Conservation (phyloP, 306 rosid species). For the Sicyos edulis region DNA sequence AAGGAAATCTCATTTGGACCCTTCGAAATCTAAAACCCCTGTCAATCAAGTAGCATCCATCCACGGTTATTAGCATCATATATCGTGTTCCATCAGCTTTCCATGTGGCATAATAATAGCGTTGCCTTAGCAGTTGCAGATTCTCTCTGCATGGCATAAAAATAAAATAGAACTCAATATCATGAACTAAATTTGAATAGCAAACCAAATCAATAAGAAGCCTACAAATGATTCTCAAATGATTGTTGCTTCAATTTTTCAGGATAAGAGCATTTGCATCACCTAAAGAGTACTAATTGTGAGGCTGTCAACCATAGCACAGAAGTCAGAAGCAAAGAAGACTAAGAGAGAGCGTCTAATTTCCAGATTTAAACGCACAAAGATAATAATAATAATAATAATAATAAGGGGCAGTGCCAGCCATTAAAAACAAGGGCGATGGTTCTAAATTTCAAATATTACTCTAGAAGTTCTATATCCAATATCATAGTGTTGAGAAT, state of each 20-base stretch:
- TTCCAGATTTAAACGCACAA: not conserved
- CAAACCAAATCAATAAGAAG: not conserved
- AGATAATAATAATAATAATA: too few relatives aligned
- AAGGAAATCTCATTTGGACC: slow-evolving; percentile 96
- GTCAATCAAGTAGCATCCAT: slow-evolving; percentile 90
- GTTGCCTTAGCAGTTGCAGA: slow-evolving; percentile 81
- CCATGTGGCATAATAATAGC: slow-evolving; percentile 97
- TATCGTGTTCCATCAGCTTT: slow-evolving; percentile 98
- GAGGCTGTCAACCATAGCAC: not conserved
- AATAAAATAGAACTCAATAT: slow-evolving; percentile 18
- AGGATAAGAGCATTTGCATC: not conserved
- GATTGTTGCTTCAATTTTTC: not conserved
- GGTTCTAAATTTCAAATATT: not conserved
- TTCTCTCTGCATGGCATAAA: slow-evolving; percentile 62
- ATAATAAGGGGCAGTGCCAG: not conserved
- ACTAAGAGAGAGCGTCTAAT: not conserved
- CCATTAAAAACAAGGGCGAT: not conserved
- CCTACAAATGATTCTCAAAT: not conserved
- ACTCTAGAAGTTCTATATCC: not conserved
- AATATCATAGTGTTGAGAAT: not conserved
- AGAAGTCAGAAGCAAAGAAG: slow-evolving; percentile 3
- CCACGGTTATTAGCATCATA: slow-evolving; percentile 87
- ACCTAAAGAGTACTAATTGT: not conserved
- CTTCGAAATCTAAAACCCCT: slow-evolving; percentile 79
- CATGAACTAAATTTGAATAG: slow-evolving; percentile 4